Evolutionary conservation across 2,329 filamentous ascomycete species (phyloP).

Genomic region (Colletotrichum endophyticum): DNA sequence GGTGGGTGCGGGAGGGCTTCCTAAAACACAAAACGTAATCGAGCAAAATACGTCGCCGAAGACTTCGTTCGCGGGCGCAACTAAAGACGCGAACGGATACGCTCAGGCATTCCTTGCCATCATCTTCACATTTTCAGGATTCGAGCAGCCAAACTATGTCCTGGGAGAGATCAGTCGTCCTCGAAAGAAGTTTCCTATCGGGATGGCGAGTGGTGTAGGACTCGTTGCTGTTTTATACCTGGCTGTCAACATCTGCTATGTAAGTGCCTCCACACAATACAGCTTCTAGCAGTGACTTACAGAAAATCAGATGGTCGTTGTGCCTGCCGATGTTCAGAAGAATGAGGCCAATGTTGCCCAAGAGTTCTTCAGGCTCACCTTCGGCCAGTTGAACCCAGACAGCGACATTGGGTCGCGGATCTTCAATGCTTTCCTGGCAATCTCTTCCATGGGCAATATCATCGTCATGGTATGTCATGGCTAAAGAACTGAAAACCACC

Average conservation of each 20-base stretch:
- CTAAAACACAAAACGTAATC: constrained; percentile 27
- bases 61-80: constrained; percentile 27
- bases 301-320: constrained; percentile 45
- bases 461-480: constrained; percentile 45
- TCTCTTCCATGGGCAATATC: constrained; percentile 61
- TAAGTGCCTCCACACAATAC: constrained; percentile 11
- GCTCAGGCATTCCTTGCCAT: constrained; percentile 47
- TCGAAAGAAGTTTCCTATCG: constrained; percentile 34
- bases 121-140: constrained; percentile 42
- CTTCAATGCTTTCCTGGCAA: constrained; percentile 54
- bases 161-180: constrained; percentile 37
- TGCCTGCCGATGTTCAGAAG: constrained; percentile 28
- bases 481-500: not conserved
- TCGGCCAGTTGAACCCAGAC: constrained; percentile 30
- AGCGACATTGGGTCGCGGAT: constrained; percentile 35
- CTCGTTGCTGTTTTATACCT: constrained; percentile 37
- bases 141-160: constrained; percentile 42
- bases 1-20: constrained; percentile 31
- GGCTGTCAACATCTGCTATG: constrained; percentile 42
- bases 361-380: constrained; percentile 37
- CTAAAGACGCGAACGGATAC: constrained; percentile 33
- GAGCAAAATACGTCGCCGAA: constrained; percentile 28
- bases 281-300: constrained; percentile 20
- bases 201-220: constrained; percentile 33
- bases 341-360: constrained; percentile 29